A percentile compares a stretch with the other conserved stretches of the same genome.
Conservation (phyloP, 768 basidiomycete genomes). For the Russula compacta region DNA sequence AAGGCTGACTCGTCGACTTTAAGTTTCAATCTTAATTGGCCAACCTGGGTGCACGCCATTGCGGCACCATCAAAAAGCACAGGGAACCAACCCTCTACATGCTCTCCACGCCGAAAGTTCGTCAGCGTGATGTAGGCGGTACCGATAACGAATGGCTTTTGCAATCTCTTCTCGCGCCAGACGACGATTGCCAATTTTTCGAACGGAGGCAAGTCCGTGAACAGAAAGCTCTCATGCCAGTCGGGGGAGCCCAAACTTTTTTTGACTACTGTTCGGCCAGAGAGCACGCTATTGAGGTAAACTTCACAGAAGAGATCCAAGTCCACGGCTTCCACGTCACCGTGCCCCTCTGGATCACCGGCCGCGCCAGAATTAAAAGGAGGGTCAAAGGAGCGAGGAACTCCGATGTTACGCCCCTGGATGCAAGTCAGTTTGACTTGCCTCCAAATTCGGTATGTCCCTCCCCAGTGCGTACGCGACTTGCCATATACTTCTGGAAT, state of each 20-base stretch:
- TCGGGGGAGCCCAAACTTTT: slow-evolving; percentile 57
- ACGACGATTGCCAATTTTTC: slow-evolving; percentile 58
- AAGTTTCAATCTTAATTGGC: slow-evolving; percentile 67
- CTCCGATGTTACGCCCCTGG: slow-evolving; percentile 67
- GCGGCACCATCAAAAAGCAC: slow-evolving; percentile 45
- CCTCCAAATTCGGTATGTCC: slow-evolving; percentile 82
- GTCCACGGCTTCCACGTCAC: slow-evolving; percentile 42
- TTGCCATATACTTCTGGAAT: slow-evolving; percentile 70
- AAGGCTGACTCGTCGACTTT: slow-evolving; percentile 60
- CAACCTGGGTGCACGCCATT: slow-evolving; percentile 50
- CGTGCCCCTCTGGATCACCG: slow-evolving; percentile 17
- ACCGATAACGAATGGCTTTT: slow-evolving; percentile 51
- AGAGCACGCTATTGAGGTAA: slow-evolving; percentile 54
- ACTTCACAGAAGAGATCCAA: slow-evolving; percentile 73
- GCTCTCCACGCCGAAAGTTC: slow-evolving; percentile 66
- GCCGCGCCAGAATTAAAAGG: slow-evolving; percentile 21
- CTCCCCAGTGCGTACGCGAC: slow-evolving; percentile 44
- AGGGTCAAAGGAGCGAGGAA: slow-evolving; percentile 32
- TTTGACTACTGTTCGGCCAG: slow-evolving; percentile 68
- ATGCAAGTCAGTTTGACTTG: slow-evolving; percentile 66
- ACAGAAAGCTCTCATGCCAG: slow-evolving; percentile 76
- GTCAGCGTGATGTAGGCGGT: slow-evolving; percentile 51
- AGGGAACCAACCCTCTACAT: slow-evolving; percentile 80
- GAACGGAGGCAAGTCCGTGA: slow-evolving; percentile 73
- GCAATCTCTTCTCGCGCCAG: slow-evolving; percentile 57